These are phyloP conservation scores for Fusarium palustre DNA, from an alignment of 2,329 filamentous ascomycete genomes.

Conservation along the genomic window DNA sequence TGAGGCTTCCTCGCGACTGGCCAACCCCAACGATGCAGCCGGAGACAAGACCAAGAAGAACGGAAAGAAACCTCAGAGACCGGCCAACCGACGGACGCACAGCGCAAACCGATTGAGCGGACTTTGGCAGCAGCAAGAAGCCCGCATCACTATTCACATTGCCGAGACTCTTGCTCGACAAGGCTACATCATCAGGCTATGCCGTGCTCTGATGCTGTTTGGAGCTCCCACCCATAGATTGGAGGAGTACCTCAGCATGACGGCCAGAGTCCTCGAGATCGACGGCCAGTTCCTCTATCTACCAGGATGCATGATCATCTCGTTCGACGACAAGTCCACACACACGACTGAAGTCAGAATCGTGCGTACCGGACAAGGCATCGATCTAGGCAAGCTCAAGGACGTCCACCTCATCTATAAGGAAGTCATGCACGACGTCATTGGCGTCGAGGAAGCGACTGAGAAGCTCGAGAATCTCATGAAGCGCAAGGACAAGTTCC, in stretches of 20 bases:
- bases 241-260: conserved; percentile 90
- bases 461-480: conserved; percentile 66
- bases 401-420: conserved; percentile 73
- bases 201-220: conserved; percentile 85
- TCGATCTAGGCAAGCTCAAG: conserved; percentile 71
- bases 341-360: conserved; percentile 76
- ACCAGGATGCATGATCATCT: conserved; percentile 92
- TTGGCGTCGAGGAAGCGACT: conserved; percentile 69
- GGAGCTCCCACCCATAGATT: conserved; percentile 90
- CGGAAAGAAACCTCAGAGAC: conserved; percentile 48
- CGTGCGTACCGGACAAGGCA: conserved; percentile 67
- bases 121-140: conserved; percentile 58
- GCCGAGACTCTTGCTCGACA: conserved; percentile 80
- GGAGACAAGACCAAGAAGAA: conserved; percentile 31
- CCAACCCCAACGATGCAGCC: conserved; percentile 48
- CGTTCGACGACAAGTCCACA: conserved; percentile 78
- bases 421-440: conserved; percentile 70
- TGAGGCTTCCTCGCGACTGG: conserved; percentile 59
- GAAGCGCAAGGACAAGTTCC: conserved; percentile 66
- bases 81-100: conserved; percentile 53
- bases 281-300: conserved; percentile 90
- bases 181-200: conserved; percentile 85
- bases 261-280: conserved; percentile 83
- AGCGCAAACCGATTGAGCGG: conserved; percentile 55
- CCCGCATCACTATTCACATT: conserved; percentile 63